Evolutionary conservation across 768 basidiomycete species (phyloP).

Genomic region (Pulveroboletus sp.): DNA sequence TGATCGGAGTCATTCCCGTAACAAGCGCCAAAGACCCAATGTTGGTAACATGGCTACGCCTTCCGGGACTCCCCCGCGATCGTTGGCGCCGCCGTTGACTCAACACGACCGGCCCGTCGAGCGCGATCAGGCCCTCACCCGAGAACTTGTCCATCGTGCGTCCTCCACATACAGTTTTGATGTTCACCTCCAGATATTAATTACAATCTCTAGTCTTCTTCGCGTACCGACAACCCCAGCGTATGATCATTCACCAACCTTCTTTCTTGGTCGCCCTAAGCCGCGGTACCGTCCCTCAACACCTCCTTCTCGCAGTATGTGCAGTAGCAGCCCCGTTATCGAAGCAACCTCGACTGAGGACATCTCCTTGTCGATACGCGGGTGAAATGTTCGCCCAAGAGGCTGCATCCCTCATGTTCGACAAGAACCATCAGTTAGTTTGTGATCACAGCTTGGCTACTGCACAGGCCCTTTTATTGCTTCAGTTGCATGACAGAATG

Average conservation of each 20-base stretch:
- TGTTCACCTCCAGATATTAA: not conserved
- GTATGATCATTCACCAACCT: constrained; percentile 74
- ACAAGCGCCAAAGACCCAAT: constrained; percentile 50
- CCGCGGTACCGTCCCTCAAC: constrained; percentile 60
- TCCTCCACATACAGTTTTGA: constrained; percentile 1
- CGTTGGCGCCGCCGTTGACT: constrained; percentile 30
- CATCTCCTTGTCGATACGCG: constrained; percentile 49
- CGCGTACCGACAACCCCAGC: constrained; percentile 73
- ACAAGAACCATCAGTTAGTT: constrained; percentile 54
- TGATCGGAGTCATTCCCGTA: constrained; percentile 39
- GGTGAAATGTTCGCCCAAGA: constrained; percentile 52
- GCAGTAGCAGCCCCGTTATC: constrained; percentile 76
- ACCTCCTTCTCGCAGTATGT: constrained; percentile 70
- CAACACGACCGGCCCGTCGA: constrained; percentile 41
- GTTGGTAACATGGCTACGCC: constrained; percentile 35
- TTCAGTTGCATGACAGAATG: constrained; percentile 61
- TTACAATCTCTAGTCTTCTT: constrained; percentile 58
- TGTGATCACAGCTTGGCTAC: constrained; percentile 64
- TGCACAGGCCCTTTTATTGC: constrained; percentile 70
- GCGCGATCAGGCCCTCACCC: constrained; percentile 58
- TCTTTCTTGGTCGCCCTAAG: constrained; percentile 65
- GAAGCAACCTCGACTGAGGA: constrained; percentile 57
- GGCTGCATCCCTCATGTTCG: constrained; percentile 67
- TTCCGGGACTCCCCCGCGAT: constrained; percentile 29
- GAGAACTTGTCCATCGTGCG: constrained; percentile 73